phyloP scores from a whole-genome alignment of 768 basidiomycete species.

The Lentinus brumalis region DNA sequence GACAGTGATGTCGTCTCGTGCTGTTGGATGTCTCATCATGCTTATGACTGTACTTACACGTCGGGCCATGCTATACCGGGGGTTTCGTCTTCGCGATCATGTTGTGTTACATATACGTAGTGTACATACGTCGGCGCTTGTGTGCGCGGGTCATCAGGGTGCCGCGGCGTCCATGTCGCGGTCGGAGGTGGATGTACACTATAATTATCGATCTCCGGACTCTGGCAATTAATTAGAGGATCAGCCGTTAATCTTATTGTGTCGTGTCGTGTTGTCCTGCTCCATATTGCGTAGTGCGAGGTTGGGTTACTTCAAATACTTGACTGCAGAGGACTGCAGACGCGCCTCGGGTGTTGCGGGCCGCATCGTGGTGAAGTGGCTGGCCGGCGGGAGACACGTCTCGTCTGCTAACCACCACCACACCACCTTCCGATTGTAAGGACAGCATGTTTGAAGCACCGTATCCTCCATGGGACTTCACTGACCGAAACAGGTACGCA shows the following conservation, averaged over 20 bases:
- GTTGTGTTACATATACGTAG: conserved; percentile 22
- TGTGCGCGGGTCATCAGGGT: not conserved
- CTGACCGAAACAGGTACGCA: conserved; percentile 59
- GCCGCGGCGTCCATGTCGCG: not conserved
- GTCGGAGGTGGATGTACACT: conserved; percentile 11
- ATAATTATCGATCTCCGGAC: conserved; percentile 11
- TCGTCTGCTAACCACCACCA: too few species aligned
- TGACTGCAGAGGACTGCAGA: too few species aligned
- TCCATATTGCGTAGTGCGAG: too few species aligned
- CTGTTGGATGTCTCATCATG: not conserved
- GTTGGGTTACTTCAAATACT: too few species aligned
- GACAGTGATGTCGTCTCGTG: not conserved
- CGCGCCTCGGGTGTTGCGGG: too few species aligned
- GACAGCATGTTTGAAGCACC: conserved; percentile 50
- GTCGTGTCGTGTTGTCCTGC: too few species aligned
- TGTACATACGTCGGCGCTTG: not conserved
- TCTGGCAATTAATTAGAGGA: conserved; percentile 6
- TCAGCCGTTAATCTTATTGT: conserved; percentile 4
- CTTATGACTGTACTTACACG: not conserved
- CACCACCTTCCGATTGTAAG: too few species aligned
- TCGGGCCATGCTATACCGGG: not conserved
- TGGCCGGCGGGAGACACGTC: too few species aligned
- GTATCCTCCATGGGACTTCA: conserved; percentile 73
- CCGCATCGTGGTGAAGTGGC: too few species aligned
- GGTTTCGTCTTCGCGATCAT: conserved; percentile 11